phyloP scores from a whole-genome alignment of 2,329 filamentous ascomycete species.

The Scopulariopsis brevicaulis region DNA sequence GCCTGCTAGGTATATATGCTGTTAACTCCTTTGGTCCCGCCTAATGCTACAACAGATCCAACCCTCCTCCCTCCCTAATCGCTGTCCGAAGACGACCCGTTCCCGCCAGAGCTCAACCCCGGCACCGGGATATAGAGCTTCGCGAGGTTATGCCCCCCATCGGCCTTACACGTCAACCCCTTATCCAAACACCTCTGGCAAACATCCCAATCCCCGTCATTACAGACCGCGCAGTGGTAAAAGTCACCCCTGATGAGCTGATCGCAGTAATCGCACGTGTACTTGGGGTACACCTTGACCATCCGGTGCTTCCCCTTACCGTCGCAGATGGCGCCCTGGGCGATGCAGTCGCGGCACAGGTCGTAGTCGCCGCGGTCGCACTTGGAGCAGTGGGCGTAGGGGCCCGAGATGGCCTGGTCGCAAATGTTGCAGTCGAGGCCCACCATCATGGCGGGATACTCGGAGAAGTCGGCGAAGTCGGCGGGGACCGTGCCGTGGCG shows the following conservation, averaged over 20 bases:
- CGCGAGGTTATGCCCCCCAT: background rate
- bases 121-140: background rate
- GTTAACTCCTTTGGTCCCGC: too few relatives aligned
- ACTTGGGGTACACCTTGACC: background rate
- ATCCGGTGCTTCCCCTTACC: background rate
- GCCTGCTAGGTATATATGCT: too few relatives aligned
- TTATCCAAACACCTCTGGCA: background rate
- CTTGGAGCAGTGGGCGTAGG: background rate
- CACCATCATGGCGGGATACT: background rate
- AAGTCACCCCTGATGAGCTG: background rate
- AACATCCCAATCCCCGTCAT: background rate
- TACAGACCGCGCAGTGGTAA: background rate
- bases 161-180: background rate
- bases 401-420: background rate
- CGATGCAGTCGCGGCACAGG: background rate
- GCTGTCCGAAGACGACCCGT: background rate
- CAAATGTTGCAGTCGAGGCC: background rate
- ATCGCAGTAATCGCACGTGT: background rate
- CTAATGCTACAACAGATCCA: background rate
- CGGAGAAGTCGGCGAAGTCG: background rate
- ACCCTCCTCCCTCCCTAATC: background rate
- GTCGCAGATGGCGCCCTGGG: background rate
- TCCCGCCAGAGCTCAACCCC: background rate
- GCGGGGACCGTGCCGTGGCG: background rate
- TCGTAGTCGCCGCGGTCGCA: background rate